A percentile compares a stretch with the other conserved stretches of the same genome.
phyloP scores from a whole-genome alignment of 768 basidiomycete genomes.

The Pleurotus tuoliensis region DNA sequence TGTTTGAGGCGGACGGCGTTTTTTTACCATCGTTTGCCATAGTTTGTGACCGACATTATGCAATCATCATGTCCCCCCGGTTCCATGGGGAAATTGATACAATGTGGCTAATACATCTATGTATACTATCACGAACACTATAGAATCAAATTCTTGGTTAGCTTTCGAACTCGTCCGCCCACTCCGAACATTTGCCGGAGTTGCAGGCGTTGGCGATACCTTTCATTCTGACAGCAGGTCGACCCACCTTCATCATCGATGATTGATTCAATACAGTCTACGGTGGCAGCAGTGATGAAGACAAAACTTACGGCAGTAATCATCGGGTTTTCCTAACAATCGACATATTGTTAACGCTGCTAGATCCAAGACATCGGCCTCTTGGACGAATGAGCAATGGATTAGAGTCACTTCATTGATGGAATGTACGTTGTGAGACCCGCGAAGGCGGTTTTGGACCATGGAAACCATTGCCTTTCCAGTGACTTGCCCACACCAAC shows the following conservation, averaged over 20 bases:
- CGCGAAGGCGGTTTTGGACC: slow-evolving; percentile 32
- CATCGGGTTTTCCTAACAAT: slow-evolving; percentile 36
- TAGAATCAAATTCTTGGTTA: neutral
- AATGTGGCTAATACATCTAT: slow-evolving; percentile 1
- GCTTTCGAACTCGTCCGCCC: neutral
- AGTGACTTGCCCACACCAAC: slow-evolving; percentile 56
- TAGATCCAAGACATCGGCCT: slow-evolving; percentile 49
- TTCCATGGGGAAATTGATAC: no score
- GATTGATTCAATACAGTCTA: slow-evolving; percentile 4
- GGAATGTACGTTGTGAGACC: slow-evolving; percentile 6
- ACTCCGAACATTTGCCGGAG: slow-evolving; percentile 25
- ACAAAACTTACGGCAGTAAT: slow-evolving; percentile 51
- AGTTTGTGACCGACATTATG: slow-evolving; percentile 36
- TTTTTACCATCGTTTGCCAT: slow-evolving; percentile 58
- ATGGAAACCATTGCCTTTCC: slow-evolving; percentile 48
- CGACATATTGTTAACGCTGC: slow-evolving; percentile 44
- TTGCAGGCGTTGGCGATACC: slow-evolving; percentile 50
- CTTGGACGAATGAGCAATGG: slow-evolving; percentile 54
- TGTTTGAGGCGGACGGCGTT: slow-evolving; percentile 72
- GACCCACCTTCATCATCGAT: slow-evolving; percentile 28
- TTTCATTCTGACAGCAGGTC: slow-evolving; percentile 52
- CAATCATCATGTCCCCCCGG: neutral
- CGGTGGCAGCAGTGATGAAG: no score
- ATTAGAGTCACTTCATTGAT: slow-evolving; percentile 48
- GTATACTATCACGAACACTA: neutral